A percentile compares a stretch with the other conserved stretches of the same genome.
Evolutionary conservation across 2,329 filamentous ascomycete species (phyloP).

Genomic region (Penicillium decumbens): DNA sequence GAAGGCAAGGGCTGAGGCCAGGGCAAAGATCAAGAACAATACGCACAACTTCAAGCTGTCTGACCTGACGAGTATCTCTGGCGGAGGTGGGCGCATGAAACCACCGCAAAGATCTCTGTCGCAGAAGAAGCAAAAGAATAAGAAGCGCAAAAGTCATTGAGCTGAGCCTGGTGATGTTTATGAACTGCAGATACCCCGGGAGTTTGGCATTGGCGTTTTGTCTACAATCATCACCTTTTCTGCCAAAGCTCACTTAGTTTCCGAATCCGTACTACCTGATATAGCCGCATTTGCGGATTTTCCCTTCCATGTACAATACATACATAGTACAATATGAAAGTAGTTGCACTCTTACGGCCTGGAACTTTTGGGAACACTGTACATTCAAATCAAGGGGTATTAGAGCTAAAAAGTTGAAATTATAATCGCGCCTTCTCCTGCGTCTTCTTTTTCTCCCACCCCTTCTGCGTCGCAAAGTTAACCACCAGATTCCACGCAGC

Average conservation of each 20-base stretch:
- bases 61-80: constrained; percentile 32
- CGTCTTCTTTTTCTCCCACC: constrained; percentile 63
- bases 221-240: background rate
- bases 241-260: background rate
- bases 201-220: constrained; percentile 10
- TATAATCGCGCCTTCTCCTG: constrained; percentile 56
- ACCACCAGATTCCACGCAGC: constrained; percentile 68
- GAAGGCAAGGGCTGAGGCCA: constrained; percentile 5
- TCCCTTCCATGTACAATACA: too few relatives aligned
- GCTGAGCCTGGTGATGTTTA: background rate
- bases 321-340: too few relatives aligned
- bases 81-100: constrained; percentile 7
- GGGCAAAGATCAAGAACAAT: background rate
- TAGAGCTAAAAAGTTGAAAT: background rate
- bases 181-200: constrained; percentile 8
- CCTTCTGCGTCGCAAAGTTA: constrained; percentile 65
- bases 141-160: constrained; percentile 22
- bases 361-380: background rate
- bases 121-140: constrained; percentile 8
- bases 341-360: too few relatives aligned
- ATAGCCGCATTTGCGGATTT: too few relatives aligned
- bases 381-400: background rate
- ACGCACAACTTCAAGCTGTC: constrained; percentile 16
- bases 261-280: too few relatives aligned
- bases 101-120: constrained; percentile 2